phyloP scores from a whole-genome alignment of 352 stramenopile species.

The Phytophthora pseudosyringae region DNA sequence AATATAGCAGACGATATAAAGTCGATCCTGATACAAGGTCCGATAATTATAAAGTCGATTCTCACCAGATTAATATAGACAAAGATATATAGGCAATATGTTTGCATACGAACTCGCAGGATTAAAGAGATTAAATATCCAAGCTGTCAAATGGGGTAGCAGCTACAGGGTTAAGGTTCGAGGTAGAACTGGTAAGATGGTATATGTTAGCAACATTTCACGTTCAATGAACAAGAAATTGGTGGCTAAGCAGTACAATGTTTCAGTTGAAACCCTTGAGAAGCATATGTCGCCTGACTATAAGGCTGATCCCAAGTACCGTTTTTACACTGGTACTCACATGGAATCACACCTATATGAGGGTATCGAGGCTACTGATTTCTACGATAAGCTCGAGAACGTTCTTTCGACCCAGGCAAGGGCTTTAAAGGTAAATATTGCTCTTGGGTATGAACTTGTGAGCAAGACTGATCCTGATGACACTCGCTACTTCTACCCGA shows the following conservation, averaged over 20 bases:
- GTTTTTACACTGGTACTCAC: slow-evolving; percentile 1
- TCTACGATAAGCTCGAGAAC: slow-evolving; percentile 1
- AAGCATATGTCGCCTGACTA: slow-evolving; percentile 2
- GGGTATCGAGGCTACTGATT: background rate
- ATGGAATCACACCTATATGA: background rate
- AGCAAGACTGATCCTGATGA: background rate
- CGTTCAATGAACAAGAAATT: background rate
- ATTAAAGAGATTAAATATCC: slow-evolving; percentile 3
- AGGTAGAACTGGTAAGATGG: background rate
- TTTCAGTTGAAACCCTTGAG: background rate
- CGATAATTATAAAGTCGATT: slow-evolving; percentile 15
- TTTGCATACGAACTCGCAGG: background rate
- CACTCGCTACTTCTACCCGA: background rate
- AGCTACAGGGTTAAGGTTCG: slow-evolving; percentile 4
- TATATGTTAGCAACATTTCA: background rate
- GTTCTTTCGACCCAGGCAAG: background rate
- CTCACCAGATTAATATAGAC: slow-evolving; percentile 26
- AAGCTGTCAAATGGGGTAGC: slow-evolving; percentile 1
- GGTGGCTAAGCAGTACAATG: slow-evolving; percentile 1
- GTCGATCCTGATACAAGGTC: no score
- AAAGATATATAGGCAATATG: background rate
- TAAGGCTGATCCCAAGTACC: slow-evolving; percentile 4
- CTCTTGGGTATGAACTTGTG: background rate
- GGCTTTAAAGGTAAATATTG: background rate
- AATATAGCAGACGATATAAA: no score